Evolutionary conservation across 345 rosid genomes (phyloP), one percentile per base, ranked within the genome.

Genomic region (Lumnitzera littorea): DNA sequence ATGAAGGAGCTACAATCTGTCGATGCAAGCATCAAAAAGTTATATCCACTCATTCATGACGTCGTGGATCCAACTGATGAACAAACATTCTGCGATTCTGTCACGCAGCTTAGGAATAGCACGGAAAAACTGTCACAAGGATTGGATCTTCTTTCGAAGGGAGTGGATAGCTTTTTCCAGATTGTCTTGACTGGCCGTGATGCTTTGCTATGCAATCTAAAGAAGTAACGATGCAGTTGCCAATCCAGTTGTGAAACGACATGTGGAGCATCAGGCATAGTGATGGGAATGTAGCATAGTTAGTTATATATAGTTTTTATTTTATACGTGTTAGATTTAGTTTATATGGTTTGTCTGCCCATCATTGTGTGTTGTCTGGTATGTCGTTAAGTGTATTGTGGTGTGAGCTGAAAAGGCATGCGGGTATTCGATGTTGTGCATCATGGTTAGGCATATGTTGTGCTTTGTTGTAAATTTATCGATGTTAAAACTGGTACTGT

Each of bases 81-180:
- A 43, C 85, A 78, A 50, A 4, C 56, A 1, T 68, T 88, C 27
- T 53, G 50, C 67, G 78, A 46, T 41, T 60, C 67, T 54, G 72
- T 79, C 62, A 66, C 65, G 48, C 79, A 84, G 59, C 49, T 88
- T 57, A 64, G 69, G 47, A 57, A 12, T 27, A 71, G 49, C 7
- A 81, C 77, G n/a, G 95, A 79, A 62, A 71, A 72, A 41, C 81
- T 90, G 46, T 82, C 92, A 2, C 75, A 71, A 43, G 99, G 87
- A 60, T 69, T 90, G 50, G 95, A 94, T 68, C 55, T 66, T 59
- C 83, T 94, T 62, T 50, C 80, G 5, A 84, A 80, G 67, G 86
- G 75, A 70, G 88, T 88, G 53, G 97, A 94, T 62, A 66, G 70
- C 62, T 94, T 90, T 75, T 94, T 90, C 65, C 88, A 88, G 67